Evolutionary conservation across 2,329 filamentous ascomycete genomes (phyloP).

Genomic region (Aurifilum marmelostoma): DNA sequence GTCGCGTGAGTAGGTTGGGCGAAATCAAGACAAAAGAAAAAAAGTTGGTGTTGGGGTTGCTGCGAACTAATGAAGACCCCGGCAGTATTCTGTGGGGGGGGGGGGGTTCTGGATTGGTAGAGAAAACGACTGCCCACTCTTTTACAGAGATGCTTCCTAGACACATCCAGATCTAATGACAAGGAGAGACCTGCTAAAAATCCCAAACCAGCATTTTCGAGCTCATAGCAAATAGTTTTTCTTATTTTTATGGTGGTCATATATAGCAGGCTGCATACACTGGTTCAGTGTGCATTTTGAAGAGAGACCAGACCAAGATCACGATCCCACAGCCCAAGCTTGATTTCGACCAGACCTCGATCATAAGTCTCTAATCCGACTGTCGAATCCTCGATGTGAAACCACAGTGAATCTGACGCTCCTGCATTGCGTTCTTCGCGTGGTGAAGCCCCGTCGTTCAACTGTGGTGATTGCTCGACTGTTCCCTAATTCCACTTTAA

Average conservation of each 20-base stretch:
- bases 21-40: not conserved
- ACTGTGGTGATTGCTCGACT: not conserved
- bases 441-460: not conserved
- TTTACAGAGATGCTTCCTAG: not conserved
- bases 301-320: not conserved
- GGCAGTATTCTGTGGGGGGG: slow-evolving; percentile 8
- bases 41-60: slow-evolving; percentile 7
- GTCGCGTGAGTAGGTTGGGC: slow-evolving; percentile 5
- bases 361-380: not conserved
- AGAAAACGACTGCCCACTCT: slow-evolving; percentile 2
- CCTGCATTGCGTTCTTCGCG: not conserved
- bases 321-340: not conserved
- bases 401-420: not conserved
- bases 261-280: not conserved
- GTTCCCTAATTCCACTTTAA: slow-evolving; percentile 38
- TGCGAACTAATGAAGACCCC: slow-evolving; percentile 13
- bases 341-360: no score
- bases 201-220: not conserved
- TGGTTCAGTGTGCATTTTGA: not conserved
- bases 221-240: not conserved
- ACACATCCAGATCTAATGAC: not conserved
- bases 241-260: not conserved
- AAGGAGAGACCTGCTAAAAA: not conserved
- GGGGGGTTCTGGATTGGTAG: slow-evolving; percentile 23
- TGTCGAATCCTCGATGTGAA: not conserved